phyloP scores from a whole-genome alignment of 441 rosid genomes.

The Adansonia rubrostipa region DNA sequence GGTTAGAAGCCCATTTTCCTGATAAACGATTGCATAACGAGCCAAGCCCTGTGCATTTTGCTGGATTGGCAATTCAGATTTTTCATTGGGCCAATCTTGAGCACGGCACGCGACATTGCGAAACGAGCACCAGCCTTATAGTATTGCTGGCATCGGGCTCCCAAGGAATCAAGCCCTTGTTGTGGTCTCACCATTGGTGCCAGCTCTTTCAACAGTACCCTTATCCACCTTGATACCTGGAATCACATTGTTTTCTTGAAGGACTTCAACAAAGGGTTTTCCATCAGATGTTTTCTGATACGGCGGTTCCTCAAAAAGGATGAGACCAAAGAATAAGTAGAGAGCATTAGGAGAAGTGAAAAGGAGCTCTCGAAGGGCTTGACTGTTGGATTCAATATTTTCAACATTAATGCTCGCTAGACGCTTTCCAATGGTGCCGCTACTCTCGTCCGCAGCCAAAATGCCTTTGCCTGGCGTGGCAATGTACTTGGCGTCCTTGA shows the following conservation, averaged over 20 bases:
- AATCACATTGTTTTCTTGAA: constrained; percentile 64
- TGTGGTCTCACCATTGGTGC: constrained; percentile 89
- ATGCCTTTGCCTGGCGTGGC: constrained; percentile 95
- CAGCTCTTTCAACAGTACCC: constrained; percentile 84
- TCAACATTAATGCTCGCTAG: constrained; percentile 86
- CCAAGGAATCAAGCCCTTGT: constrained; percentile 90
- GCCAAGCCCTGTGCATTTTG: constrained; percentile 94
- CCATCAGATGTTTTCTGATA: constrained; percentile 81
- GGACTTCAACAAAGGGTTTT: constrained; percentile 81
- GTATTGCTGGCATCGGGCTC: constrained; percentile 80
- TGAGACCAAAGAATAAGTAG: constrained; percentile 80
- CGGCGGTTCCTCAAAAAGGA: constrained; percentile 91
- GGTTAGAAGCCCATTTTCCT: constrained; percentile 90
- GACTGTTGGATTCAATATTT: constrained; percentile 90
- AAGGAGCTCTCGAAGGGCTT: constrained; percentile 44
- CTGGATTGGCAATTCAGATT: constrained; percentile 77
- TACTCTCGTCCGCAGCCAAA: constrained; percentile 95
- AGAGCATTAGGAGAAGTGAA: constrained; percentile 65
- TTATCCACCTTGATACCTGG: constrained; percentile 96
- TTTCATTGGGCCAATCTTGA: constrained; percentile 86
- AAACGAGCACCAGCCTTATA: constrained; percentile 89
- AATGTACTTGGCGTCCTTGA: constrained; percentile 84
- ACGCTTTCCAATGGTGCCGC: constrained; percentile 96
- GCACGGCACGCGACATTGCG: constrained; percentile 93
- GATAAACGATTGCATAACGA: constrained; percentile 88